Conservation (phyloP, 1,284 basidiomycete species). For the Mycena citricolor region DNA sequence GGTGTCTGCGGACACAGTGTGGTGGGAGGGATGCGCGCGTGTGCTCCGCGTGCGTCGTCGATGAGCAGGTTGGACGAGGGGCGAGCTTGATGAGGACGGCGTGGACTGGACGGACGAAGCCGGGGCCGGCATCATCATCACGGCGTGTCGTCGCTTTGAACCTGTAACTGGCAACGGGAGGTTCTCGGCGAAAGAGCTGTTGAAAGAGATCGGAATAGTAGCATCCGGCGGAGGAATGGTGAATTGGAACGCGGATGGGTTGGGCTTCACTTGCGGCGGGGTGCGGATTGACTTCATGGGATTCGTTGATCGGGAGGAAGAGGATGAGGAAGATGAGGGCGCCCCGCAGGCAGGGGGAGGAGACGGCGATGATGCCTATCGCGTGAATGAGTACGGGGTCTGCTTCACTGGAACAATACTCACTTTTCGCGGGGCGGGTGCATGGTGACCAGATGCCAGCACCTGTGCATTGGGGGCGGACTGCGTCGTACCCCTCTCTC, state of each 20-base stretch:
- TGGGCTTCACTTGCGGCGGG: constrained; percentile 14
- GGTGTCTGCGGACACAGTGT: constrained; percentile 9
- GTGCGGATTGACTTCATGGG: constrained; percentile 17
- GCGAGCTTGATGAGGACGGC: constrained; percentile 19
- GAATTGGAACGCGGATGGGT: constrained; percentile 22
- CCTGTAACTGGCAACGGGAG: constrained; percentile 37
- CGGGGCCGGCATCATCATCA: constrained; percentile 54
- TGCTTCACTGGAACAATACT: constrained; percentile 1
- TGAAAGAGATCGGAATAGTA: constrained; percentile 25
- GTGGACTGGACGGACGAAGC: constrained; percentile 14
- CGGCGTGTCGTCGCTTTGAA: constrained; percentile 54
- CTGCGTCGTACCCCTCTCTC: constrained; percentile 45
- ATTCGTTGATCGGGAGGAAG: constrained; percentile 15
- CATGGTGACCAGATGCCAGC: constrained; percentile 17
- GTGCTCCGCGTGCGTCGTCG: constrained; percentile 22
- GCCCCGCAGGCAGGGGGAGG: constrained; percentile 16
- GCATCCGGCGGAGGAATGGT: constrained; percentile 23
- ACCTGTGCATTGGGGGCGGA: constrained; percentile 20
- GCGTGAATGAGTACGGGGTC: background rate
- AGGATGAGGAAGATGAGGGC: no score
- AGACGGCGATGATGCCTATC: constrained; percentile 18
- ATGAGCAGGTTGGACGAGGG: constrained; percentile 8
- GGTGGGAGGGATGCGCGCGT: constrained; percentile 18
- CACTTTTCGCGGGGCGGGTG: constrained; percentile 16
- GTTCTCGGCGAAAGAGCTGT: constrained; percentile 30